Percentiles rank a stretch among this genome's conserved stretches.
Evolutionary conservation across 768 basidiomycete genomes (phyloP).

Genomic region (Podaxis sp.): DNA sequence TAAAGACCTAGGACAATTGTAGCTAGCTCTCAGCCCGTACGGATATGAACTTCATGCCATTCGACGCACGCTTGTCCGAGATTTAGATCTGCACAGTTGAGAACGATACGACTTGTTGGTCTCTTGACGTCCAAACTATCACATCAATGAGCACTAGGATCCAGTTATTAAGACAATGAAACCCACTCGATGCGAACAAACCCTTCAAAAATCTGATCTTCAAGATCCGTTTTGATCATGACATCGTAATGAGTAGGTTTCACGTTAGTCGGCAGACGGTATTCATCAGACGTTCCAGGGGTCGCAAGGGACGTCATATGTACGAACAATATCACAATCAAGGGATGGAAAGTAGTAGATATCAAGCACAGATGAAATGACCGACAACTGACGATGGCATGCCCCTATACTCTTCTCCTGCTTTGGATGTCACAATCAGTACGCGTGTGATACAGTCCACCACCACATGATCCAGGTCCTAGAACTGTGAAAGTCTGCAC

Average conservation of each 20-base stretch:
- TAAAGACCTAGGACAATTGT: constrained; percentile 36
- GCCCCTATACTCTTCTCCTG: not conserved
- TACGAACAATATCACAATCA: not conserved
- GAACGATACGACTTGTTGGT: constrained; percentile 58
- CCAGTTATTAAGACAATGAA: not conserved
- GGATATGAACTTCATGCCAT: not conserved
- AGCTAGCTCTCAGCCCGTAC: not conserved
- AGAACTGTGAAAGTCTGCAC: not conserved
- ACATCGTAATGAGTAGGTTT: constrained; percentile 78
- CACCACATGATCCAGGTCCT: constrained; percentile 3
- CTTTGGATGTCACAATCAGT: constrained; percentile 8
- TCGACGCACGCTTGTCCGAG: constrained; percentile 50
- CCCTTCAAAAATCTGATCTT: constrained; percentile 74
- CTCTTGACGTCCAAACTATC: constrained; percentile 61
- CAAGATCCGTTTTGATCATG: constrained; percentile 79
- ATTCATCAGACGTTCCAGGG: constrained; percentile 32
- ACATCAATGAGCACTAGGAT: constrained; percentile 6
- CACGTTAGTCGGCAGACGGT: constrained; percentile 67
- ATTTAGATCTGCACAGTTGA: constrained; percentile 64
- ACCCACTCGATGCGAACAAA: constrained; percentile 69
- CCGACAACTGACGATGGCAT: not conserved
- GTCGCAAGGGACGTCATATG: constrained; percentile 29
- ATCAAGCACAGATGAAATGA: constrained; percentile 1
- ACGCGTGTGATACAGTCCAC: constrained; percentile 8
- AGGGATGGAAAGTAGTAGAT: not conserved